Evolutionary conservation across 2,329 filamentous ascomycete genomes (phyloP).

Genomic region (Claviceps quebecensis): DNA sequence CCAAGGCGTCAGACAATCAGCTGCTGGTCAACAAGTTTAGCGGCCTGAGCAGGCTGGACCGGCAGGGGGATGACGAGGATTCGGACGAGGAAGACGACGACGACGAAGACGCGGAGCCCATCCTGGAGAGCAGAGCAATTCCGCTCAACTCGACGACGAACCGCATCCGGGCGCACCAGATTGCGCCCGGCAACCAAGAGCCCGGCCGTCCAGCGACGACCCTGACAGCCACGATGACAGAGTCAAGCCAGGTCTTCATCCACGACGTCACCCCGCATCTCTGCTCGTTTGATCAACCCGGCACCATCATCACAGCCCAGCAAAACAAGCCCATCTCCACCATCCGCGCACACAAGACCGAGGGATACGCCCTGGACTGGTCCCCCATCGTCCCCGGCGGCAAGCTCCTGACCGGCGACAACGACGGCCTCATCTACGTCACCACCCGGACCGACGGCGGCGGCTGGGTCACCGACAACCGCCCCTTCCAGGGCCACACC

Average conservation of each 20-base stretch:
- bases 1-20: slow-evolving; percentile 71
- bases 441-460: slow-evolving; percentile 80
- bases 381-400: slow-evolving; percentile 63
- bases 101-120: slow-evolving; percentile 69
- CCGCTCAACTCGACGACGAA: slow-evolving; percentile 81
- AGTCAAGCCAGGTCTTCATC: slow-evolving; percentile 76
- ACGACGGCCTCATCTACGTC: slow-evolving; percentile 75
- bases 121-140: slow-evolving; percentile 84
- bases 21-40: slow-evolving; percentile 95
- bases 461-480: slow-evolving; percentile 75
- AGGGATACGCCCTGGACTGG: slow-evolving; percentile 98
- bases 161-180: slow-evolving; percentile 78
- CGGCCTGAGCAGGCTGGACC: slow-evolving; percentile 76
- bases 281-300: slow-evolving; percentile 77
- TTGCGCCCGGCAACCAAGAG: slow-evolving; percentile 58
- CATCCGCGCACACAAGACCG: slow-evolving; percentile 77
- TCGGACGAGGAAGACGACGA: slow-evolving; percentile 51
- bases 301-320: slow-evolving; percentile 61
- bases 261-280: slow-evolving; percentile 90
- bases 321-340: slow-evolving; percentile 83
- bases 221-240: slow-evolving; percentile 81
- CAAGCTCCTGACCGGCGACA: slow-evolving; percentile 84
- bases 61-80: slow-evolving; percentile 53
- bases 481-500: slow-evolving; percentile 70
- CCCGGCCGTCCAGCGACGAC: slow-evolving; percentile 63